Evolutionary conservation across 2,329 filamentous ascomycete species (phyloP).

Genomic region (Lecanicillium sp.): DNA sequence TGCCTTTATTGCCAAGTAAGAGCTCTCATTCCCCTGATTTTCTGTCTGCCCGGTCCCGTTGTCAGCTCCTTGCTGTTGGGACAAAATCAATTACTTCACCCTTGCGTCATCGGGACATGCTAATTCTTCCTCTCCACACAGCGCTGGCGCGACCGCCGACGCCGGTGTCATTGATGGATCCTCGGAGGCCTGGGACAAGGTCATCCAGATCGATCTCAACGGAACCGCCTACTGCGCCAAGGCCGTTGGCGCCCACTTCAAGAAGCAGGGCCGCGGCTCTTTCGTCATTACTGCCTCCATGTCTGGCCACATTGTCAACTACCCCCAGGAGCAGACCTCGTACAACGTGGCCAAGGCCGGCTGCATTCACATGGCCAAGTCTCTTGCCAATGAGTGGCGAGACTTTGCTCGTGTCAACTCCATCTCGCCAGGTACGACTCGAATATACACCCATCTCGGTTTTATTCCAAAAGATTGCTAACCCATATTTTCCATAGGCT

Average conservation of each 20-base stretch:
- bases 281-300: conserved; percentile 65
- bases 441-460: too few relatives aligned
- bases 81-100: not conserved
- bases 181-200: conserved; percentile 58
- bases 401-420: conserved; percentile 59
- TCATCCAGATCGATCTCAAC: conserved; percentile 57
- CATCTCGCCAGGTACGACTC: conserved; percentile 49
- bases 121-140: conserved; percentile 12
- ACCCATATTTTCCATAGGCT: conserved; percentile 25
- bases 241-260: conserved; percentile 56
- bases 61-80: not conserved
- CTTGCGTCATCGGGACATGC: not conserved
- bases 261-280: conserved; percentile 53
- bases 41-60: not conserved
- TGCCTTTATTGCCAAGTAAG: conserved; percentile 68
- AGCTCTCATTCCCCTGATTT: conserved; percentile 39
- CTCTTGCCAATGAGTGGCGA: conserved; percentile 58
- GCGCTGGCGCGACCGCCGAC: conserved; percentile 62
- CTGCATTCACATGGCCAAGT: conserved; percentile 37
- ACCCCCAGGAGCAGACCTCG: conserved; percentile 59
- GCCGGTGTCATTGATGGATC: conserved; percentile 60
- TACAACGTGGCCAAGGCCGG: conserved; percentile 60
- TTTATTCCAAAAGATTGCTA: too few relatives aligned
- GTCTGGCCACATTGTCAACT: conserved; percentile 64
- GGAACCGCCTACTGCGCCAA: conserved; percentile 62